A percentile compares a stretch with the other conserved stretches of the same genome.
phyloP scores from a whole-genome alignment of 305 asterid species.

The Nicotiana rustica region DNA sequence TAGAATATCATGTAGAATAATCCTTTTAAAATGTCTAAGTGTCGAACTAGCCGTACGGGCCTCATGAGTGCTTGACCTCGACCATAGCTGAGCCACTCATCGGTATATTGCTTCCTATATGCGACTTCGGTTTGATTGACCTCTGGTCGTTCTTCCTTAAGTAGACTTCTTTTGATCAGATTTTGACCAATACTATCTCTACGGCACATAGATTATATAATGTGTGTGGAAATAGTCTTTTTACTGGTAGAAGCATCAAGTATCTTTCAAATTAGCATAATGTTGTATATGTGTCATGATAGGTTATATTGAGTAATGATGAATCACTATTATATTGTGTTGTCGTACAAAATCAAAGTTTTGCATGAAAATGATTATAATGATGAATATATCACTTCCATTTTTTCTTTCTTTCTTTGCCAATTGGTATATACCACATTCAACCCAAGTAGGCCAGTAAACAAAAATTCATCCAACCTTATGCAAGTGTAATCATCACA shows the following conservation, averaged over 20 bases:
- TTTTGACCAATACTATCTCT: too few relatives aligned
- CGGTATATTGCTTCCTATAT: too few relatives aligned
- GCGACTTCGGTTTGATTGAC: too few relatives aligned
- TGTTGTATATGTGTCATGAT: slow-evolving; percentile 16
- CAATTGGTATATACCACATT: slow-evolving; percentile 11
- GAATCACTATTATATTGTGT: slow-evolving; percentile 16
- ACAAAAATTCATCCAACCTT: slow-evolving; percentile 8
- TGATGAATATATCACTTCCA: slow-evolving; percentile 2
- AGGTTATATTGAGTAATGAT: slow-evolving; percentile 14
- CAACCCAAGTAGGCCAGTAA: slow-evolving; percentile 32
- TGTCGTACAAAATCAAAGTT: slow-evolving; percentile 34
- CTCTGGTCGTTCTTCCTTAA: too few relatives aligned
- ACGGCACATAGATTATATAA: background rate
- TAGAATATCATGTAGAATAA: too few relatives aligned
- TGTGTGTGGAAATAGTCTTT: background rate
- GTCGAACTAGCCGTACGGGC: too few relatives aligned
- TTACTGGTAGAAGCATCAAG: background rate
- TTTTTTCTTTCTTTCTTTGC: background rate
- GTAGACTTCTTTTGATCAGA: too few relatives aligned
- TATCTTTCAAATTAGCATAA: background rate
- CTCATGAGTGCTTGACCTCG: too few relatives aligned
- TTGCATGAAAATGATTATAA: slow-evolving; percentile 33
- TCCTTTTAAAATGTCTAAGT: too few relatives aligned
- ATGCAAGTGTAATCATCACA: slow-evolving; percentile 29
- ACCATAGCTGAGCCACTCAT: too few relatives aligned